A percentile compares a stretch with the other conserved stretches of the same genome.
These are phyloP conservation scores for Phytopythium kandeliae DNA, from an alignment of 352 stramenopile species.

Conservation along the genomic window DNA sequence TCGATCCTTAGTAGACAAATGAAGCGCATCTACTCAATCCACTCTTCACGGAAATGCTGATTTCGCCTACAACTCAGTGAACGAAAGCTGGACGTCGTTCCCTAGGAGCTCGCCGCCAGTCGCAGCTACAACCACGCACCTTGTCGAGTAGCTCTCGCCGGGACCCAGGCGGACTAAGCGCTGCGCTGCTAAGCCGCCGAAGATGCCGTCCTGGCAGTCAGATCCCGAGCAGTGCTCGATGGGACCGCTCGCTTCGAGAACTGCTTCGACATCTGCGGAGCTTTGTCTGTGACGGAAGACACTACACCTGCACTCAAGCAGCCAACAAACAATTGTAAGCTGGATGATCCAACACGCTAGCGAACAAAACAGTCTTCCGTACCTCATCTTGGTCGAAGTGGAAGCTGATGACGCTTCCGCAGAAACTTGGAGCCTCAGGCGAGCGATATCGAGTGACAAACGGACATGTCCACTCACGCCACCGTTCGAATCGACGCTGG, in stretches of 20 bases:
- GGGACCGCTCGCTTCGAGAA: constrained; percentile 25
- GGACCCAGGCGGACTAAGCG: constrained; percentile 20
- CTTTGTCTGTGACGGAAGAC: constrained; percentile 22
- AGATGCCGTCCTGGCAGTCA: constrained; percentile 36
- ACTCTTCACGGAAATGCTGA: constrained; percentile 32
- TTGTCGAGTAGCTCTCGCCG: constrained; percentile 32
- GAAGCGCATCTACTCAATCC: neutral
- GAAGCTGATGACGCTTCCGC: neutral
- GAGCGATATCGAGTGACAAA: constrained; percentile 24
- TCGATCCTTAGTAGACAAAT: constrained; percentile 12
- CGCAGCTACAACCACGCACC: constrained; percentile 22
- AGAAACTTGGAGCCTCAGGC: constrained; percentile 15
- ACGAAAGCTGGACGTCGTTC: constrained; percentile 36
- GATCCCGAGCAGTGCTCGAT: constrained; percentile 33
- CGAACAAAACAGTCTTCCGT: no score
- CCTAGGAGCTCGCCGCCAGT: constrained; percentile 22
- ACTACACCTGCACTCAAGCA: constrained; percentile 21
- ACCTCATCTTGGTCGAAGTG: constrained; percentile 28
- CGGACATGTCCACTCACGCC: constrained; percentile 14
- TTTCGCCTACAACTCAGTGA: constrained; percentile 19
- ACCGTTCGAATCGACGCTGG: neutral
- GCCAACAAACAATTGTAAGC: no score
- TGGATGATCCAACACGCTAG: no score
- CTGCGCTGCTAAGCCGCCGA: constrained; percentile 34
- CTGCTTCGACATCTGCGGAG: neutral